Percentiles rank a stretch among this genome's conserved stretches.
Evolutionary conservation across 768 basidiomycete species (phyloP).

Genomic region (Mrakia frigida): DNA sequence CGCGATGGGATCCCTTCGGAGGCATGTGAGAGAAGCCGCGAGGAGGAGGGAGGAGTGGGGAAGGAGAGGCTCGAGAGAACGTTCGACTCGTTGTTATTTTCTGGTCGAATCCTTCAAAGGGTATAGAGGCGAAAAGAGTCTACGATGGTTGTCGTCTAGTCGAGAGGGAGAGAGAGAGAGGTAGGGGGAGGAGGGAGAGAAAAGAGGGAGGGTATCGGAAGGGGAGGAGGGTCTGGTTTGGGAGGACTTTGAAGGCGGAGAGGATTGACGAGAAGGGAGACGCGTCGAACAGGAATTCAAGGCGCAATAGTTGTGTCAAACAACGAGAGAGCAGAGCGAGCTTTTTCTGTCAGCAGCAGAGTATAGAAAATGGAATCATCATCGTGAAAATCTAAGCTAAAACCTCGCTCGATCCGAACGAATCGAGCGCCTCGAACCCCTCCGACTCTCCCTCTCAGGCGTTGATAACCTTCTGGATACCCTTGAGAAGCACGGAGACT

Average conservation of each 20-base stretch:
- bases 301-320: too few relatives aligned
- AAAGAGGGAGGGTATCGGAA: background rate
- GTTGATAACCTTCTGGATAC: constrained; percentile 20
- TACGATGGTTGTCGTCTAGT: too few relatives aligned
- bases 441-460: background rate
- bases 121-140: too few relatives aligned
- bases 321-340: too few relatives aligned
- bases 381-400: background rate
- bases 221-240: background rate
- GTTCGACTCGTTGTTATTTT: background rate
- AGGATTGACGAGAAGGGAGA: background rate
- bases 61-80: background rate
- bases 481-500: constrained; percentile 45
- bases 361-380: background rate
- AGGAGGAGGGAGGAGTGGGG: background rate
- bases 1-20: constrained; percentile 14
- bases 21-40: background rate
- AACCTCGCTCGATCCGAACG: background rate
- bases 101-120: too few relatives aligned
- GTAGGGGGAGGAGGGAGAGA: background rate
- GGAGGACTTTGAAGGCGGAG: background rate
- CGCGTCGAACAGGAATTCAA: too few relatives aligned
- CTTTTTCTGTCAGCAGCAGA: background rate
- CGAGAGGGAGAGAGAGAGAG: too few relatives aligned
- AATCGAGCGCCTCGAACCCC: background rate